Evolutionary conservation across 1,284 basidiomycete genomes (phyloP).

Genomic region (Puccinia brachypodii): DNA sequence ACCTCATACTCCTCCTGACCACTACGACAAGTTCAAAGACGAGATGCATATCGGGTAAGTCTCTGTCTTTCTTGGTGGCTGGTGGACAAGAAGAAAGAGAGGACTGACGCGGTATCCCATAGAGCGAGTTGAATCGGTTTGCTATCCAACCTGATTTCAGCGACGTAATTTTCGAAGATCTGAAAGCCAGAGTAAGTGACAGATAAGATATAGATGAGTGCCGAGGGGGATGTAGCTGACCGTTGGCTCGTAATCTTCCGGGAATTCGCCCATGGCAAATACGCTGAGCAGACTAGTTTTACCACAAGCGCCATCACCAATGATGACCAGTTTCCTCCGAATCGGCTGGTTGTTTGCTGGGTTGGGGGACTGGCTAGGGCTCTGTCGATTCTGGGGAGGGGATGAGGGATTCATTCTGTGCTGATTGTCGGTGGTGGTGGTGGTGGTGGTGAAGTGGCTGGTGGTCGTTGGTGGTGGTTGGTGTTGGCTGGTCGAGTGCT

Average conservation of each 20-base stretch:
- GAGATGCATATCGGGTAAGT: background rate
- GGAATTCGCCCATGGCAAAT: constrained; percentile 94
- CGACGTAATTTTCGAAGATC: constrained; percentile 97
- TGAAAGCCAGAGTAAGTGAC: constrained; percentile 21
- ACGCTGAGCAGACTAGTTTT: constrained; percentile 75
- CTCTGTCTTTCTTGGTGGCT: background rate
- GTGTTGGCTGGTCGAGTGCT: background rate
- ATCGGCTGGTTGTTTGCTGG: background rate
- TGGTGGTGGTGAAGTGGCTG: background rate
- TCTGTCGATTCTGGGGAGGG: background rate
- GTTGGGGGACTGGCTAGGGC: background rate
- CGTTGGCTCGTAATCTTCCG: constrained; percentile 67
- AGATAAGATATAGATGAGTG: background rate
- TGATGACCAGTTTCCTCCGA: constrained; percentile 82
- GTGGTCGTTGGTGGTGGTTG: background rate
- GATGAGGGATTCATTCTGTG: background rate
- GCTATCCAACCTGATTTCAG: constrained; percentile 93
- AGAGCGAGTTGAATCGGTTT: constrained; percentile 93
- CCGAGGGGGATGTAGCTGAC: constrained; percentile 42
- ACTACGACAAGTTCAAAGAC: constrained; percentile 59
- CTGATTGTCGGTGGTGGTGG: background rate
- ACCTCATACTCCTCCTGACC: constrained; percentile 94
- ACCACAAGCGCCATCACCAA: constrained; percentile 75
- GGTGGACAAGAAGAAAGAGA: constrained; percentile 24
- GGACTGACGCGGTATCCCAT: constrained; percentile 92